Evolutionary conservation across 805 yeast genomes (phyloP).

Genomic region (Dipodascus geniculatus): DNA sequence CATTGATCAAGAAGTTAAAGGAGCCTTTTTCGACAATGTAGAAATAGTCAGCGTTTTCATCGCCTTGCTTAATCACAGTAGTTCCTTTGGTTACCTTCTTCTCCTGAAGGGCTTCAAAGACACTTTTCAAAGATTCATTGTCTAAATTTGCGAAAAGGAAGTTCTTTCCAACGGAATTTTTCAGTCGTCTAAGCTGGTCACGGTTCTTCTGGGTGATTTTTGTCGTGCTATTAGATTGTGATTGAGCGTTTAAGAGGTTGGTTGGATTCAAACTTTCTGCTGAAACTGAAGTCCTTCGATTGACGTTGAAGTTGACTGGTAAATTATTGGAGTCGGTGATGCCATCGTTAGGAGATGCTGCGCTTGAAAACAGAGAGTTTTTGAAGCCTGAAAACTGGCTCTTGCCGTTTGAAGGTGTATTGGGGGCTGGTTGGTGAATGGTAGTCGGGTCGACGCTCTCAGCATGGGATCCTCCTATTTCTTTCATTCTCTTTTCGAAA

Average conservation of each 20-base stretch:
- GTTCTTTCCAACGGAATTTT: slow-evolving; percentile 62
- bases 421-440: neutral
- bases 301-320: slow-evolving; percentile 49
- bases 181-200: slow-evolving; percentile 57
- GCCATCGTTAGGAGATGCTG: slow-evolving; percentile 5
- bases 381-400: slow-evolving; percentile 4
- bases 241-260: slow-evolving; percentile 9
- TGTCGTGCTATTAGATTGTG: neutral
- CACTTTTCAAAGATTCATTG: slow-evolving; percentile 60
- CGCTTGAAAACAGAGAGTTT: slow-evolving; percentile 9
- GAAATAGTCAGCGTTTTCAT: slow-evolving; percentile 77
- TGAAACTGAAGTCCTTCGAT: slow-evolving; percentile 82
- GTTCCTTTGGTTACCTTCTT: slow-evolving; percentile 46
- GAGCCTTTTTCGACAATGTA: slow-evolving; percentile 76
- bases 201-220: neutral
- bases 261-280: slow-evolving; percentile 42
- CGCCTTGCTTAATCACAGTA: slow-evolving; percentile 79
- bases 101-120: slow-evolving; percentile 75
- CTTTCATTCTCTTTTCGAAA: slow-evolving; percentile 48
- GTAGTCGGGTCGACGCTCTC: neutral
- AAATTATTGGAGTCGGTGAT: slow-evolving; percentile 6
- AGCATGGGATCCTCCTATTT: slow-evolving; percentile 9
- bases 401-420: neutral
- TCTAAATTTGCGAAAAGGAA: slow-evolving; percentile 80
- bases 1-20: slow-evolving; percentile 72